phyloP scores from a whole-genome alignment of 805 yeast genomes.

The Candida manassasensis region DNA sequence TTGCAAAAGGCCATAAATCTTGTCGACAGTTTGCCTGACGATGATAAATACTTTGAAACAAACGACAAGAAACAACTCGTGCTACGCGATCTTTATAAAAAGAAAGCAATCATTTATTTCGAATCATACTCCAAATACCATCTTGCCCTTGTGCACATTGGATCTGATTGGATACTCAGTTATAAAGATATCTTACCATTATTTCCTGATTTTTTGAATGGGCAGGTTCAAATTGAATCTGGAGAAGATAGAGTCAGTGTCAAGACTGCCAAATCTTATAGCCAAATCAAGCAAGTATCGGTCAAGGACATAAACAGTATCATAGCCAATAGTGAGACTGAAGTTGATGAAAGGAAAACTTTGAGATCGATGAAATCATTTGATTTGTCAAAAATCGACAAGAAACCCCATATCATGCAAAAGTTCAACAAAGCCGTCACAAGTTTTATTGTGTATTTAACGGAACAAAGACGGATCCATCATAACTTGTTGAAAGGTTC shows the following conservation, averaged over 20 bases:
- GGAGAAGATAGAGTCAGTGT: constrained; percentile 6
- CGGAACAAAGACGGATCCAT: constrained; percentile 50
- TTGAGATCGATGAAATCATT: constrained; percentile 1
- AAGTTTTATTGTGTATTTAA: constrained; percentile 42
- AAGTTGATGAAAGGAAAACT: constrained; percentile 4
- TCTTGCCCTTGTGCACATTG: constrained; percentile 35
- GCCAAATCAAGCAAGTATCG: constrained; percentile 10
- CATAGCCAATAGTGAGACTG: constrained; percentile 7
- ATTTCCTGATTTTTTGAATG: constrained; percentile 37
- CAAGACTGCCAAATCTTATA: constrained; percentile 6
- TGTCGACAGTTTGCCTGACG: constrained; percentile 20
- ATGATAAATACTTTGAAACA: constrained; percentile 21
- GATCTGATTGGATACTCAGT: constrained; percentile 39
- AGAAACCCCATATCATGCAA: constrained; percentile 18
- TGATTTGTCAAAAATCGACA: constrained; percentile 3
- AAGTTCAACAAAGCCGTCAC: constrained; percentile 33
- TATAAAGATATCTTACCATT: constrained; percentile 29
- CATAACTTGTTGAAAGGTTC: constrained; percentile 35
- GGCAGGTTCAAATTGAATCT: constrained; percentile 10
- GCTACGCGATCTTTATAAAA: constrained; percentile 31
- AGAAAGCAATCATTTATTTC: constrained; percentile 29
- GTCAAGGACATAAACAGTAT: constrained; percentile 8
- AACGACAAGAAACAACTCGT: constrained; percentile 27
- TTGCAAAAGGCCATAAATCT: constrained; percentile 30
- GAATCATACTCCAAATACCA: constrained; percentile 31